phyloP scores from a whole-genome alignment of 1,139 yeast genomes.

The Debaryomyces psychrophilus region DNA sequence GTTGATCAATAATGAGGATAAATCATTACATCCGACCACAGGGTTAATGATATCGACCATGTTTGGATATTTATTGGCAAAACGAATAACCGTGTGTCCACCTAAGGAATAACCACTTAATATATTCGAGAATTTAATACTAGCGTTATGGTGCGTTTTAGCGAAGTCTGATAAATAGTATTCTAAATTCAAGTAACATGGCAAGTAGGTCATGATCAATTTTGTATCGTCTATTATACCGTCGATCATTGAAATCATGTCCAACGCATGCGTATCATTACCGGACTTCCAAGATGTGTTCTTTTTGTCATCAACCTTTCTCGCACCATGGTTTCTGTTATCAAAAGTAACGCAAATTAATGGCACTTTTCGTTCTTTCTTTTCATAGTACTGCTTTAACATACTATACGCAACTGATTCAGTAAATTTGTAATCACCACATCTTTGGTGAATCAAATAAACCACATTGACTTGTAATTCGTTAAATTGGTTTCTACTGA shows the following conservation, averaged over 20 bases:
- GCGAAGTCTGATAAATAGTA: constrained; percentile 27
- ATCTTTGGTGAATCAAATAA: constrained; percentile 46
- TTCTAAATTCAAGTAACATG: constrained; percentile 45
- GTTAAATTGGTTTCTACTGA: constrained; percentile 18
- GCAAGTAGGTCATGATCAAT: constrained; percentile 51
- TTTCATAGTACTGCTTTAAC: constrained; percentile 30
- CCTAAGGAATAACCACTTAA: constrained; percentile 64
- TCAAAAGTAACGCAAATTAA: constrained; percentile 60
- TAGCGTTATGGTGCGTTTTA: constrained; percentile 21
- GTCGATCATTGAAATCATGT: constrained; percentile 55
- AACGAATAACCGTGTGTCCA: constrained; percentile 58
- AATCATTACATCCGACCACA: constrained; percentile 50
- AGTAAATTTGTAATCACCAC: constrained; percentile 30
- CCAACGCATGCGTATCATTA: constrained; percentile 54
- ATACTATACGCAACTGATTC: constrained; percentile 37
- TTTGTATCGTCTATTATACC: constrained; percentile 54
- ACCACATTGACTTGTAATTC: constrained; percentile 37
- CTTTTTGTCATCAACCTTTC: constrained; percentile 38
- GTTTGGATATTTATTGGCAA: constrained; percentile 44
- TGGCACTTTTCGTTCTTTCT: constrained; percentile 24
- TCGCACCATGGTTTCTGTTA: constrained; percentile 61
- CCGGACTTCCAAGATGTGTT: constrained; percentile 52
- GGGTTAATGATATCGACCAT: constrained; percentile 46
- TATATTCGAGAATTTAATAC: constrained; percentile 34
- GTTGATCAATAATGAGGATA: constrained; percentile 46